Percentiles rank a stretch among this genome's conserved stretches.
phyloP scores from a whole-genome alignment of 768 basidiomycete genomes.

The Lentinula sp. region DNA sequence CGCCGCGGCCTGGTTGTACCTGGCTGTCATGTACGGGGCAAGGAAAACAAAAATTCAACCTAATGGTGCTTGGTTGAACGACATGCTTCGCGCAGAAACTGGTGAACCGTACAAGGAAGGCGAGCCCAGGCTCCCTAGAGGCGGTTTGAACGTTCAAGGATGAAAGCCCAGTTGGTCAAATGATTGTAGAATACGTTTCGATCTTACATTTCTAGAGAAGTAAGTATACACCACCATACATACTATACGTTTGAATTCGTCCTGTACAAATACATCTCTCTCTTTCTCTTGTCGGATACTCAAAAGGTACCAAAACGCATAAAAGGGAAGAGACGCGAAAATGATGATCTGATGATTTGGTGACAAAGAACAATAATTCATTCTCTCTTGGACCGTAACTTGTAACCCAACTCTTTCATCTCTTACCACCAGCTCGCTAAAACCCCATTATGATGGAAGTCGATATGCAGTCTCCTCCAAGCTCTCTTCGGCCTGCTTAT shows the following conservation, averaged over 20 bases:
- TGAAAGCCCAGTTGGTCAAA: conserved; percentile 15
- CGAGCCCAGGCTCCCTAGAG: conserved; percentile 71
- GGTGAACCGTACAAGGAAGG: conserved; percentile 59
- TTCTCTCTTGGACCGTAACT: neutral
- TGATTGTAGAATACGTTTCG: neutral
- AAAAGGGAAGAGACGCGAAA: neutral
- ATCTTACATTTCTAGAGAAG: neutral
- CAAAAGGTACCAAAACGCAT: neutral
- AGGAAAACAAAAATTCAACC: conserved; percentile 76
- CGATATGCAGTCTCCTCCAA: conserved; percentile 41
- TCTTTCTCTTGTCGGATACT: neutral
- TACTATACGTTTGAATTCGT: neutral
- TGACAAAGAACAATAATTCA: neutral
- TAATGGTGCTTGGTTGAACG: conserved; percentile 81
- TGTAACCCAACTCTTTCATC: neutral
- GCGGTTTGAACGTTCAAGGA: conserved; percentile 50
- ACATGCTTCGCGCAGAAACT: conserved; percentile 70
- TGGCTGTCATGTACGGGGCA: conserved; percentile 69
- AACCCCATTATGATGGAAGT: conserved; percentile 46
- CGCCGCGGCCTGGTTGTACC: conserved; percentile 43
- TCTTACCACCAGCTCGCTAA: neutral
- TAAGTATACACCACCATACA: neutral
- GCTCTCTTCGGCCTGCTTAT: conserved; percentile 29
- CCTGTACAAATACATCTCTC: neutral
- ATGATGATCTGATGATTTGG: neutral